Evolutionary conservation across 2,329 filamentous ascomycete species (phyloP), one percentile per base, ranked within the genome.

Genomic region (Endoconidiophora polonica): DNA sequence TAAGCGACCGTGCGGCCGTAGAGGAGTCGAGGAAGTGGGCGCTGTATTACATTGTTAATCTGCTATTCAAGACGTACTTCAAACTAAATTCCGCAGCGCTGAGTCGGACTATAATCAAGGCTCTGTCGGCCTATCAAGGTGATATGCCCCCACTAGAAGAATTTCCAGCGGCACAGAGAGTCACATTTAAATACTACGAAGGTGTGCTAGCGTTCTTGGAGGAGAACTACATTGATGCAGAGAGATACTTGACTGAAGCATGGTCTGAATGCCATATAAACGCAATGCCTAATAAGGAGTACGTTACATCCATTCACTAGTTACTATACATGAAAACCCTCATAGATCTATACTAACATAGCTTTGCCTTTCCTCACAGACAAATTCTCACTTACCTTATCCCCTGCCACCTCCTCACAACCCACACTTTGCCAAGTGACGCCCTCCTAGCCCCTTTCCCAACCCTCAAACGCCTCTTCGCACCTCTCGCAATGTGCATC

Each of bases 61-160:
- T 98, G 5, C 72, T 95, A 12, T 98, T 98, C 76, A 96, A 96
- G 66, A 96, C 88, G 1, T 95, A 96, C 64, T 98, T 98, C 70
- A 93, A 86, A 68, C 71, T 96, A 55, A 94, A 94, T 66, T 85
- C 83, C 33, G 82, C 93, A 52, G 80, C 79, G n/a, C 70, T 96
- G 18, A 94, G 82, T 16, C 87, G 91, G 62, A 95, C 91, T 56
- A 81, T 96, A 46, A 71, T 98, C 44, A 85, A 82, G 57, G 87
- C 86, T 0, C 72, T 98, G 44, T 74, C 81, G 44, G 88, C 87
- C 10, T 81, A 83, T 49, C 68, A 71, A 54, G 74, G 77, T 42
- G 90, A 98, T 58, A 82, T 98, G 68, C 91, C 91, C 0, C 69
- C 76, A 0, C 70, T 95, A 26, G 73, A 81, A 14, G 70, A 75